These are phyloP conservation scores for Pseudocercospora macadamiae DNA, from an alignment of 2,329 filamentous ascomycete genomes.

Conservation along the genomic window DNA sequence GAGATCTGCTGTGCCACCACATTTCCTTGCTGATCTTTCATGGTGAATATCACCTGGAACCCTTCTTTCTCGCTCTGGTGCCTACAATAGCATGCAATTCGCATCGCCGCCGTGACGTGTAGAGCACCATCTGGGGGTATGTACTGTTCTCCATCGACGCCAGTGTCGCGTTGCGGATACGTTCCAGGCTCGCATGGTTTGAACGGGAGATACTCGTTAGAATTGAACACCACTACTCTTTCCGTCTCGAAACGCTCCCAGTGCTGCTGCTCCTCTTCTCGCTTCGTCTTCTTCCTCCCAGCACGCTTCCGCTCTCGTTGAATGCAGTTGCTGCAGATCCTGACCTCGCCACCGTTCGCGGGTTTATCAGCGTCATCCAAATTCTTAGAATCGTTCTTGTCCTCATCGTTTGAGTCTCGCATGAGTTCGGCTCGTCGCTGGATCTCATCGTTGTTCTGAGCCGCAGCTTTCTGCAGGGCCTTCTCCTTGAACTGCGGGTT, in stretches of 20 bases:
- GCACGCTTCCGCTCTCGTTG: slow-evolving; percentile 88
- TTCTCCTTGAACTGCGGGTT: slow-evolving; percentile 66
- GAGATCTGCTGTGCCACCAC: slow-evolving; percentile 84
- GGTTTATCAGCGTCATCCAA: slow-evolving; percentile 70
- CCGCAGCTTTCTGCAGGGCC: slow-evolving; percentile 66
- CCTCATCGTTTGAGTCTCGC: slow-evolving; percentile 40
- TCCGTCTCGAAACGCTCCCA: slow-evolving; percentile 81
- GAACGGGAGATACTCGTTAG: slow-evolving; percentile 84
- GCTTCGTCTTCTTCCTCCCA: slow-evolving; percentile 89
- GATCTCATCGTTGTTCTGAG: slow-evolving; percentile 47
- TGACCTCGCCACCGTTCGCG: slow-evolving; percentile 88
- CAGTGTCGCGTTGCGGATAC: slow-evolving; percentile 31
- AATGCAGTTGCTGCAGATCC: slow-evolving; percentile 90
- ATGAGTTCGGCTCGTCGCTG: slow-evolving; percentile 45
- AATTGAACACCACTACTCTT: slow-evolving; percentile 89
- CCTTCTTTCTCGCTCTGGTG: slow-evolving; percentile 93
- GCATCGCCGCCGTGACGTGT: slow-evolving; percentile 86
- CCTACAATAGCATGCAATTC: slow-evolving; percentile 94
- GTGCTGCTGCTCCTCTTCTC: slow-evolving; percentile 85
- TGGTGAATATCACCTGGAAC: slow-evolving; percentile 91
- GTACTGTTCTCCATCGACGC: slow-evolving; percentile 32
- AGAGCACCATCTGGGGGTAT: slow-evolving; percentile 61
- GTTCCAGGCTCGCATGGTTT: slow-evolving; percentile 56
- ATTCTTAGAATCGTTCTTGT: slow-evolving; percentile 52
- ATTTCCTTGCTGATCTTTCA: slow-evolving; percentile 78